These are phyloP conservation scores for Neocatenulostroma microsporum DNA, from an alignment of 2,329 filamentous ascomycete genomes.

Conservation along the genomic window DNA sequence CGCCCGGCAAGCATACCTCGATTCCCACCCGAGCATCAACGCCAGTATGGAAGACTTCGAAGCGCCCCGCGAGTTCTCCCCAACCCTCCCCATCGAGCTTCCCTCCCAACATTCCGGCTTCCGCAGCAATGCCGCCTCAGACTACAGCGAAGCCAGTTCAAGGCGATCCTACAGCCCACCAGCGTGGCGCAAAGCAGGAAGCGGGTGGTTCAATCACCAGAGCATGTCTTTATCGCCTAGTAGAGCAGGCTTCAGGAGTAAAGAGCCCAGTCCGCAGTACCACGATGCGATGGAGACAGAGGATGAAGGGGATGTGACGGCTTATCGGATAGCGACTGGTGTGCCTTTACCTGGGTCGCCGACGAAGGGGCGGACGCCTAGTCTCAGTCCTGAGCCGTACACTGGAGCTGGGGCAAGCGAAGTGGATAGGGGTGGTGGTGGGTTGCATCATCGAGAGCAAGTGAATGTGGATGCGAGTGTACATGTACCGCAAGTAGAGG, in stretches of 20 bases:
- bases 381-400: slow-evolving; percentile 24
- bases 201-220: slow-evolving; percentile 49
- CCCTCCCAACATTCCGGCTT: slow-evolving; percentile 58
- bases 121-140: slow-evolving; percentile 40
- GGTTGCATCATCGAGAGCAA: slow-evolving; percentile 3
- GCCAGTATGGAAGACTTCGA: slow-evolving; percentile 58
- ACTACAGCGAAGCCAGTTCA: slow-evolving; percentile 38
- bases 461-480: slow-evolving; percentile 7
- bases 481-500: slow-evolving; percentile 12
- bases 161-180: slow-evolving; percentile 59
- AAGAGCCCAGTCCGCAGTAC: slow-evolving; percentile 53
- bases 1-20: slow-evolving; percentile 14
- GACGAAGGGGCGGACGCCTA: slow-evolving; percentile 29
- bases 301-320: slow-evolving; percentile 42
- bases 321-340: slow-evolving; percentile 22
- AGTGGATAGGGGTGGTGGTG: slow-evolving; percentile 17
- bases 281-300: slow-evolving; percentile 46
- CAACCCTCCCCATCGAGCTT: slow-evolving; percentile 44
- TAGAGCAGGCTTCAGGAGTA: slow-evolving; percentile 45
- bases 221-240: slow-evolving; percentile 29
- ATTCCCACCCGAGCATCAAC: slow-evolving; percentile 49
- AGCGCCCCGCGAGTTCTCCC: slow-evolving; percentile 42
- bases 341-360: slow-evolving; percentile 54
- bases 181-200: slow-evolving; percentile 54
- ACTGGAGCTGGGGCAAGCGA: slow-evolving; percentile 9